phyloP scores from a whole-genome alignment of 108 stramenopile species.

The Aurantiochytrium sp. region DNA sequence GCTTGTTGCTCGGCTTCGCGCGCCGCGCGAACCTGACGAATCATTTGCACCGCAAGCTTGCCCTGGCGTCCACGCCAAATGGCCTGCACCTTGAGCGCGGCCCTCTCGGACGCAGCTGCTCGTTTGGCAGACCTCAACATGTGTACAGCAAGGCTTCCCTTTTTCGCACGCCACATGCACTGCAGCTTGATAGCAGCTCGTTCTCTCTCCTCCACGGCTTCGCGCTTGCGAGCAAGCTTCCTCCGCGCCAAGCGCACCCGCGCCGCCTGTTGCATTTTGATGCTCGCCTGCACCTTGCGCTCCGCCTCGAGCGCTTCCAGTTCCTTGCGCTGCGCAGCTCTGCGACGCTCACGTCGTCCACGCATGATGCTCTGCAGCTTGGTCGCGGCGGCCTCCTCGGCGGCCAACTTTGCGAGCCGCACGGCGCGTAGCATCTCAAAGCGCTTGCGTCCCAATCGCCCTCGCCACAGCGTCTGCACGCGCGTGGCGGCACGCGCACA shows the following conservation, averaged over 20 bases:
- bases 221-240: neutral
- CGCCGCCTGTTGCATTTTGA: neutral
- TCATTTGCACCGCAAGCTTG: neutral
- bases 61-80: slow-evolving; percentile 11
- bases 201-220: neutral
- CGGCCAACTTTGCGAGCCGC: neutral
- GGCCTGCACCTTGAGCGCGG: slow-evolving; percentile 20
- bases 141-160: slow-evolving; percentile 18
- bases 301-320: neutral
- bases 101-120: neutral
- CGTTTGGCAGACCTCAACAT: slow-evolving; percentile 1
- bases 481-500: slow-evolving; percentile 12
- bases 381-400: slow-evolving; percentile 7
- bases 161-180: slow-evolving; percentile 27
- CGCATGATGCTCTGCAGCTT: slow-evolving; percentile 12
- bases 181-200: slow-evolving; percentile 6
- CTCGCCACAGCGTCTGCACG: neutral
- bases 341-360: neutral
- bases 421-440: neutral
- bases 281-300: neutral
- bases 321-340: neutral
- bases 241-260: slow-evolving; percentile 11
- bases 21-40: neutral
- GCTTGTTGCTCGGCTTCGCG: neutral
- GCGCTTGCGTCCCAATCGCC: neutral